Conservation (phyloP, 164 flowering plant species). For the Vitis vinifera region ASM3070453v1 NC_081816.1:19198001-19198500, state of each 20-base stretch:
- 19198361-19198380: slow-evolving; percentile 33
- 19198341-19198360: too few species aligned
- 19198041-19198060: not conserved
- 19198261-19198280: too few species aligned
- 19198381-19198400: slow-evolving; percentile 43
- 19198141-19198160: slow-evolving; percentile 10
- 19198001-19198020: not conserved
- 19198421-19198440: slow-evolving; percentile 38
- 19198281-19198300: too few species aligned
- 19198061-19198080: slow-evolving; percentile 1
- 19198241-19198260: too few species aligned
- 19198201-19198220: slow-evolving; percentile 28
- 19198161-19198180: slow-evolving; percentile 26
- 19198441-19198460: slow-evolving; percentile 44
- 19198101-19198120: slow-evolving; percentile 17
- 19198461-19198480: slow-evolving; percentile 42
- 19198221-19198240: too few species aligned
- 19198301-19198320: too few species aligned
- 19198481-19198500: slow-evolving; percentile 37
- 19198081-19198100: not conserved
- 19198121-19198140: slow-evolving; percentile 19
- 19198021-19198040: not conserved
- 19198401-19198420: slow-evolving; percentile 33
- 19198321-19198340: too few species aligned
- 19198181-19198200: slow-evolving; percentile 35